Percentiles rank a stretch among this genome's conserved stretches.
Evolutionary conservation across 352 stramenopile genomes (phyloP).

Genomic region (Phytophthora pini): DNA sequence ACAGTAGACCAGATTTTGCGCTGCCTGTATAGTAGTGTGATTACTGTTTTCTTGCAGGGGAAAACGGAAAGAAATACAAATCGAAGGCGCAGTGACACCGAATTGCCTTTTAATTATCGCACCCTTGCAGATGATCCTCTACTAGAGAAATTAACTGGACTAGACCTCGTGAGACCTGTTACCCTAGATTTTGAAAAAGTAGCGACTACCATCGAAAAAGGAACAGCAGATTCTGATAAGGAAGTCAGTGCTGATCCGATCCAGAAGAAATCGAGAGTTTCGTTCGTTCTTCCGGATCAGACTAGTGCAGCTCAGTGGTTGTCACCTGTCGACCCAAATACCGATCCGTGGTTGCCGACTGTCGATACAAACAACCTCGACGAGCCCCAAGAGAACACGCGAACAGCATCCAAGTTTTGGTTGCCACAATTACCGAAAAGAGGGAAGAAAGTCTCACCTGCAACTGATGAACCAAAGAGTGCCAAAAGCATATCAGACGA

Average conservation of each 20-base stretch:
- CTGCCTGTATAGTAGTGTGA: too few relatives aligned
- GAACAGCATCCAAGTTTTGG: slow-evolving; percentile 6
- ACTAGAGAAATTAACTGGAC: not conserved
- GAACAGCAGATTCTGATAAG: not conserved
- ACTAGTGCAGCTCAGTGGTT: slow-evolving; percentile 9
- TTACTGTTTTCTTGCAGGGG: too few relatives aligned
- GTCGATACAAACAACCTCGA: not conserved
- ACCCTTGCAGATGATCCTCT: not conserved
- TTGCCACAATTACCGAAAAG: not conserved
- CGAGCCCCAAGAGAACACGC: not conserved
- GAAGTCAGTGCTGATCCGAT: too few relatives aligned
- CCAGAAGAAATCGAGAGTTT: slow-evolving; percentile 15
- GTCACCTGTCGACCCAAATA: too few relatives aligned
- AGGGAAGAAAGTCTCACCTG: slow-evolving; percentile 9
- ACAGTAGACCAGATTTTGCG: not conserved
- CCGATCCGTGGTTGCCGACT: not conserved
- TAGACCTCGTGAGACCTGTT: slow-evolving; percentile 1
- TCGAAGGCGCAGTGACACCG: slow-evolving; percentile 1
- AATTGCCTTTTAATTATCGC: not conserved
- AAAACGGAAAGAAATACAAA: not conserved
- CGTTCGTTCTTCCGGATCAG: slow-evolving; percentile 7
- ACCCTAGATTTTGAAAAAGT: not conserved
- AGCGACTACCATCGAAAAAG: not conserved
- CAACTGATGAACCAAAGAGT: slow-evolving; percentile 1
- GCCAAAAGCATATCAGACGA: slow-evolving; percentile 3